Conservation (phyloP, 805 yeast species). For the Wickerhamomyces canadensis region DNA sequence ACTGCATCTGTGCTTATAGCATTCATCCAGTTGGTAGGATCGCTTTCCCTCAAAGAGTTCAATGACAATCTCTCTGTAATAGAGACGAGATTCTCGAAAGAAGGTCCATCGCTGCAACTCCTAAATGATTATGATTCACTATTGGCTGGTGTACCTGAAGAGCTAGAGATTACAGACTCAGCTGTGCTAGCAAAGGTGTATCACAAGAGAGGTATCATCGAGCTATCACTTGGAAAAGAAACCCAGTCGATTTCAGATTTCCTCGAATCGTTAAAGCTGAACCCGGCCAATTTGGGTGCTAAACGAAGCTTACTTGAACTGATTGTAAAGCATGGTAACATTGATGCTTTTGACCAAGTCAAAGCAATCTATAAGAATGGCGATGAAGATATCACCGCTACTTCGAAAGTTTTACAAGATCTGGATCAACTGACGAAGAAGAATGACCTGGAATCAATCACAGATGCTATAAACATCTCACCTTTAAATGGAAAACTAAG, state of each 20-base stretch:
- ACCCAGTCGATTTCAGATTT: slow-evolving; percentile 48
- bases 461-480: slow-evolving; percentile 32
- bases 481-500: slow-evolving; percentile 38
- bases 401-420: slow-evolving; percentile 14
- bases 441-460: slow-evolving; percentile 27
- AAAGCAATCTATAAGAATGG: slow-evolving; percentile 2
- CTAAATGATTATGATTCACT: slow-evolving; percentile 16
- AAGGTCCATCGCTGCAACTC: slow-evolving; percentile 20
- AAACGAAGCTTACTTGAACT: slow-evolving; percentile 41
- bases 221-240: slow-evolving; percentile 51
- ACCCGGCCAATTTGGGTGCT: slow-evolving; percentile 41
- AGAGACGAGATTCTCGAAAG: slow-evolving; percentile 10
- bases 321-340: slow-evolving; percentile 47
- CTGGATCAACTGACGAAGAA: slow-evolving; percentile 18
- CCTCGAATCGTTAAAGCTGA: slow-evolving; percentile 38
- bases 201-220: slow-evolving; percentile 58
- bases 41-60: slow-evolving; percentile 6
- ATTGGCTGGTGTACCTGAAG: slow-evolving; percentile 8
- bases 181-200: slow-evolving; percentile 37
- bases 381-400: slow-evolving; percentile 12
- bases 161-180: slow-evolving; percentile 4
- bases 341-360: slow-evolving; percentile 27
- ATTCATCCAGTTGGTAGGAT: not conserved
- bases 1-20: not conserved
- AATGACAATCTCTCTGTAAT: slow-evolving; percentile 10